Evolutionary conservation across 2,329 filamentous ascomycete species (phyloP).

Genomic region (Fusarium liriodendri): DNA sequence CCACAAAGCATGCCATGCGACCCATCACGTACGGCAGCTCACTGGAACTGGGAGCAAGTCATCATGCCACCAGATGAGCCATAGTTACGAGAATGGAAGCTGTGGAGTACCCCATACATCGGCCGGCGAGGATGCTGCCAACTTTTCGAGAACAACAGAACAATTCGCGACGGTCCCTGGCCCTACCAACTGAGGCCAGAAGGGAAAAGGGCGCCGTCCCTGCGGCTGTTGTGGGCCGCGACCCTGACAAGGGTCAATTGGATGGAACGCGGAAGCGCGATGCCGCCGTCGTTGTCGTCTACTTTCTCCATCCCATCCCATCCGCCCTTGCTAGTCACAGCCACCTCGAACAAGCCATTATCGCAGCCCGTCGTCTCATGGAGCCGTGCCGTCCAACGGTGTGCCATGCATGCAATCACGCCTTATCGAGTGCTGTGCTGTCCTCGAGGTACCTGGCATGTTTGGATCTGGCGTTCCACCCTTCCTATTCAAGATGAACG

Average conservation of each 20-base stretch:
- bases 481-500: constrained; percentile 21
- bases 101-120: neutral
- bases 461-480: constrained; percentile 4
- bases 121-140: constrained; percentile 8
- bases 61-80: neutral
- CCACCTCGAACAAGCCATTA: constrained; percentile 3
- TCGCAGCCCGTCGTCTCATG: constrained; percentile 3
- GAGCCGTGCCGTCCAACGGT: neutral
- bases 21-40: neutral
- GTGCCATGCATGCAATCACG: constrained; percentile 10
- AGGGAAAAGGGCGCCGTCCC: constrained; percentile 23
- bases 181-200: constrained; percentile 1
- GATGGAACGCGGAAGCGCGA: constrained; percentile 31
- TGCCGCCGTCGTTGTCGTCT: constrained; percentile 23
- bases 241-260: constrained; percentile 16
- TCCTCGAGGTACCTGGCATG: neutral
- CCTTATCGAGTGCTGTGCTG: constrained; percentile 3
- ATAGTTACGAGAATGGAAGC: neutral
- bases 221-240: constrained; percentile 32
- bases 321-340: constrained; percentile 5
- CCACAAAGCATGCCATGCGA: neutral
- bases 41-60: neutral
- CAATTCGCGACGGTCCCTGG: neutral
- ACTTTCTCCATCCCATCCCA: constrained; percentile 1
- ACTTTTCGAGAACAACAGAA: constrained; percentile 25